Evolutionary conservation across 2,329 filamentous ascomycete genomes (phyloP), one percentile per base, ranked within the genome.

Genomic region (Setomelanomma holmii): DNA sequence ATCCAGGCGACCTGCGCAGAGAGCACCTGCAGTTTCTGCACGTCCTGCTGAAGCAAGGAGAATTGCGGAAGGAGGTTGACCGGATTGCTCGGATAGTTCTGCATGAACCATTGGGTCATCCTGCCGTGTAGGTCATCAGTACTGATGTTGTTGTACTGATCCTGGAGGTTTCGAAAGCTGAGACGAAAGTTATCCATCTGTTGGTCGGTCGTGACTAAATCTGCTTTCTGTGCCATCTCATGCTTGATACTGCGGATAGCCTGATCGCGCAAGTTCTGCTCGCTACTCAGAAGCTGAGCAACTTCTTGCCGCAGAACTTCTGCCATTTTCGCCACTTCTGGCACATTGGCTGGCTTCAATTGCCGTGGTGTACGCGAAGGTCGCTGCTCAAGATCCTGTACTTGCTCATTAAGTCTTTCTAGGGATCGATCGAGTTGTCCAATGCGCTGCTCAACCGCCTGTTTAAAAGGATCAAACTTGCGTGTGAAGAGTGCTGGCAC

Each of bases 121-220:
- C 52, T 51, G 16, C 63, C 59, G 36, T 64, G 38, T 8, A 69
- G 19, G 6, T 63, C 49, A 14, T 60, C 61, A 0, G 67, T 67
- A 7, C 45, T 56, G 23, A 71, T 68, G 14, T 69, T 71, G n/a
- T 68, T 53, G 21, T 63, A 69, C 22, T 64, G 64, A 16, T 47
- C 24, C 20, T 66, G 53, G 2, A 71, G 43, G 8, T 34, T 51
- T 7, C 48, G 54, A 0, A 65, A 16, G 10, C 55, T 45, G 22
- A 40, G 19, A 16, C n/a, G 48, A 2, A 64, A 38, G 2, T 10
- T 17, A 21, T 60, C 55, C 3, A 52, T 35, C 6, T 47, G 34
- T 14, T 40, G 33, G 4, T 38, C 38, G 2, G 44, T 43, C 5
- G 7, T 20, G 5, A 22, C 10, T 6, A 23, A 24, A 5, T 62